Conservation (phyloP, 176 grass and related monocot species). For the Aegilops sharonensis region DNA sequence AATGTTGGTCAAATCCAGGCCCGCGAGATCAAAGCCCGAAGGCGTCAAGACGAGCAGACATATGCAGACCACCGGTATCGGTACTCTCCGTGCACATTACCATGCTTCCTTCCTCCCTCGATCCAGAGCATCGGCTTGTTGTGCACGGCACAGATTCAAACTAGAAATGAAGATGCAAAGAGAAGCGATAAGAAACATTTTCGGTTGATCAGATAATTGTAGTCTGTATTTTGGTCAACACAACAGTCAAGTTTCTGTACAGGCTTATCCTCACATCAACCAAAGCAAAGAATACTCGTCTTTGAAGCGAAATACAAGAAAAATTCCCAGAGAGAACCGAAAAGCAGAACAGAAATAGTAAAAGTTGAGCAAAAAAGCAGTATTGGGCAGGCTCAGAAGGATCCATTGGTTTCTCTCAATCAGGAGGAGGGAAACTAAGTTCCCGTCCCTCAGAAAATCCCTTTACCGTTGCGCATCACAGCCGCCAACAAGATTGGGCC, state of each 20-base stretch:
- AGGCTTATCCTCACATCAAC: slow-evolving; percentile 71
- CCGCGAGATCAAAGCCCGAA: slow-evolving; percentile 71
- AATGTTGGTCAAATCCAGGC: slow-evolving; percentile 81
- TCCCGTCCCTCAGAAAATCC: slow-evolving; percentile 61
- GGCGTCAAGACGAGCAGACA: slow-evolving; percentile 91
- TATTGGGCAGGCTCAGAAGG: slow-evolving; percentile 72
- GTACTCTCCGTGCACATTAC: slow-evolving; percentile 72
- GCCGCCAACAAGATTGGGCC: background rate
- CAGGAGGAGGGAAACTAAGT: slow-evolving; percentile 32
- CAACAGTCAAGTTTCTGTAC: slow-evolving; percentile 46
- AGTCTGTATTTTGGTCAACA: slow-evolving; percentile 84
- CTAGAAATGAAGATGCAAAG: background rate
- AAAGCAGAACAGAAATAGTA: background rate
- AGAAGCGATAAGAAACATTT: background rate
- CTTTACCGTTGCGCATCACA: slow-evolving; percentile 47
- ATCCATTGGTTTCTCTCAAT: slow-evolving; percentile 93
- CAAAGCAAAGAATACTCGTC: background rate
- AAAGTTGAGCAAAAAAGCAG: background rate
- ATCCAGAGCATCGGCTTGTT: slow-evolving; percentile 97
- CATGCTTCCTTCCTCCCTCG: slow-evolving; percentile 73
- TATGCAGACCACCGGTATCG: slow-evolving; percentile 47
- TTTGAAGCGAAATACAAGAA: too few species aligned
- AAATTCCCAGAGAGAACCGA: background rate
- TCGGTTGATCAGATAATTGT: slow-evolving; percentile 96
- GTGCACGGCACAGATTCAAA: slow-evolving; percentile 39